Base-by-base conservation (phyloP, 78 protist genomes). In the Dictyostelium firmibasis region DNA sequence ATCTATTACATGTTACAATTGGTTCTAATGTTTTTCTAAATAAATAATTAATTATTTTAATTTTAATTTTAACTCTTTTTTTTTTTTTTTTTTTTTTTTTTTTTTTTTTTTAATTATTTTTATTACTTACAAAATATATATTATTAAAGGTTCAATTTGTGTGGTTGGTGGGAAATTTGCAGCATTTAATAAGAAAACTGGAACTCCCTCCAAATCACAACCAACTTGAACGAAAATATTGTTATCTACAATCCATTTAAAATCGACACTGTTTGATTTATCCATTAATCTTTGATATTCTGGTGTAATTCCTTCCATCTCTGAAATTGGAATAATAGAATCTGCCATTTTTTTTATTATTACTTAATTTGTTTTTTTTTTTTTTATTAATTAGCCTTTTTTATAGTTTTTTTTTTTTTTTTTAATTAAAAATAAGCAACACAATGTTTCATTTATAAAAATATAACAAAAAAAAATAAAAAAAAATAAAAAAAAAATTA, bases 11-110 rank as follows among this genome's bases (percentile, higher is more conserved):
- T 31, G 5, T 69, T 18, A 89, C 94, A 43, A 89, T 47, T 20
- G 87, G 94, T 89, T 89, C 94, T 35, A 89, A 67, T 69, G 70
- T 64, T 81, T 64, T 60, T 18, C 94, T 89, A 14, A 23, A 60
- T 60, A 3, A 60, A 60, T 25, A n/a, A 62, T 62, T 50, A 50
- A 50, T 50, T 13, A 44, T 6, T 47, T 47, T 11, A n/a, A n/a
- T n/a, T n/a, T 47, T 47, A 9, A 11, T 47, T 47, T 47, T 47
- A 11, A 16, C 16, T 50, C 16, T 50, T 13, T 14, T 50, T 50
- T 16, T 16, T 50, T 50, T 50, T 8, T 50, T 27, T 16, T 74
- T 6, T 6, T 3, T 57, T 57, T 57, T 0, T 57, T 57, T 18
- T 53, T 57, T 57, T 57, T 7, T 35, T 20, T 82, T 29, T 10